Percentiles rank a stretch among this genome's conserved stretches.
Conservation (phyloP, 305 asterid species). For the Plantago coronopus region DNA sequence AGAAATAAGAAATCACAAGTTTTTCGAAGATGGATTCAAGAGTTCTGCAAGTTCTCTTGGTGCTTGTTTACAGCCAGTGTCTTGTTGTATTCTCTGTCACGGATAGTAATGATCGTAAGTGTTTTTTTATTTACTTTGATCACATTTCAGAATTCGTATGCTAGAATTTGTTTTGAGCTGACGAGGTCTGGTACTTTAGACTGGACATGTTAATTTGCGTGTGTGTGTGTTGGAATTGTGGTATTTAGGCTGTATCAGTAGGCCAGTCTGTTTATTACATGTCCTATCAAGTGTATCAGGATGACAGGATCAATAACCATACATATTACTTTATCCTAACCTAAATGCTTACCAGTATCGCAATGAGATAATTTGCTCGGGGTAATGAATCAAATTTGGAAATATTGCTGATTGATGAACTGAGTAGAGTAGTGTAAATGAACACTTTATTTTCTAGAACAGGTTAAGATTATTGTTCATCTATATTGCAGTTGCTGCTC, state of each 20-base stretch:
- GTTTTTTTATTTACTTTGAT: not conserved
- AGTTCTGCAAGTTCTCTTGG: constrained; percentile 24
- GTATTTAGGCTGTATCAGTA: constrained; percentile 7
- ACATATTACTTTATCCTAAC: no score
- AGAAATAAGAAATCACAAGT: not conserved
- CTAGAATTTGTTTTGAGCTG: constrained; percentile 1
- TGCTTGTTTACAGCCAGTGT: constrained; percentile 38
- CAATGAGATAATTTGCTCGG: not conserved
- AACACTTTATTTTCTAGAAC: not conserved
- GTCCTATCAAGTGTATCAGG: no score
- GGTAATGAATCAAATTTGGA: not conserved
- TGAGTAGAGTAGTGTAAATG: not conserved
- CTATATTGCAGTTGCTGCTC: constrained; percentile 38
- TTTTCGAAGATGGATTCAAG: constrained; percentile 40
- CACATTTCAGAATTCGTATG: not conserved
- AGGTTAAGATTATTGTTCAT: not conserved
- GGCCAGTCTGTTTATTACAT: not conserved
- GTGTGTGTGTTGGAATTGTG: no score
- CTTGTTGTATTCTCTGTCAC: constrained; percentile 37
- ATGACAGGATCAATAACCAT: no score
- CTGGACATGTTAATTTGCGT: not conserved
- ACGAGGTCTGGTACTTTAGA: constrained; percentile 2
- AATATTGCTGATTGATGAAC: not conserved
- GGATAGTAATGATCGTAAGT: constrained; percentile 53
- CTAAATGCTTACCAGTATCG: no score